phyloP scores from a whole-genome alignment of 495 filamentous ascomycete genomes.

The Penicillium turbatum region DNA sequence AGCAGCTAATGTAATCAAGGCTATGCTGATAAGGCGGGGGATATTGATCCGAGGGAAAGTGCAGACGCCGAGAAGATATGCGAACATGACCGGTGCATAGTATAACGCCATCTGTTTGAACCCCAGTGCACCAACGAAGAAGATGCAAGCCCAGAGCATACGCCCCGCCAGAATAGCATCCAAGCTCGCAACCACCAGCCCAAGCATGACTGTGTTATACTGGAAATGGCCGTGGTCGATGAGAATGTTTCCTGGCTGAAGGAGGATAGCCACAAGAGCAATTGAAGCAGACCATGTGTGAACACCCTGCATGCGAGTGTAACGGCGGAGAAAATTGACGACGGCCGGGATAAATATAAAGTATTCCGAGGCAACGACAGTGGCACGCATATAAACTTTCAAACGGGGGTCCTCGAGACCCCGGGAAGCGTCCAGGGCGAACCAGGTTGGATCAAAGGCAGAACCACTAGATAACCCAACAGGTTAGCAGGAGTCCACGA shows the following conservation, averaged over 20 bases:
- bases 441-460: slow-evolving; percentile 77
- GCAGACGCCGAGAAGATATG: slow-evolving; percentile 84
- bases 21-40: slow-evolving; percentile 68
- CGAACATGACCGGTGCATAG: slow-evolving; percentile 88
- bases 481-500: slow-evolving; percentile 14
- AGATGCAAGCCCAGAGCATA: slow-evolving; percentile 81
- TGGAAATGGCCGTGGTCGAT: slow-evolving; percentile 99
- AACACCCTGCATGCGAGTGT: slow-evolving; percentile 66
- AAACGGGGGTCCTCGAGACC: slow-evolving; percentile 71
- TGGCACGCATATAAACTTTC: slow-evolving; percentile 93
- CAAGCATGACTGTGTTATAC: slow-evolving; percentile 98
- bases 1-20: slow-evolving; percentile 62
- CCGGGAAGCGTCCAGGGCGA: slow-evolving; percentile 78
- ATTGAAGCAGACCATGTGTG: slow-evolving; percentile 74
- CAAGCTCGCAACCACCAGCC: slow-evolving; percentile 77
- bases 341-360: slow-evolving; percentile 80
- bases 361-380: slow-evolving; percentile 85
- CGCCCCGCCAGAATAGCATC: slow-evolving; percentile 82
- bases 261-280: slow-evolving; percentile 80
- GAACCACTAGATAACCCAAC: slow-evolving; percentile 52
- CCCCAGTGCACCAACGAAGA: slow-evolving; percentile 87
- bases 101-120: slow-evolving; percentile 99
- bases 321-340: slow-evolving; percentile 75
- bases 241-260: slow-evolving; percentile 88
- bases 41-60: slow-evolving; percentile 67